Conservation (phyloP, 768 basidiomycete genomes). For the Suillus americanus region DNA sequence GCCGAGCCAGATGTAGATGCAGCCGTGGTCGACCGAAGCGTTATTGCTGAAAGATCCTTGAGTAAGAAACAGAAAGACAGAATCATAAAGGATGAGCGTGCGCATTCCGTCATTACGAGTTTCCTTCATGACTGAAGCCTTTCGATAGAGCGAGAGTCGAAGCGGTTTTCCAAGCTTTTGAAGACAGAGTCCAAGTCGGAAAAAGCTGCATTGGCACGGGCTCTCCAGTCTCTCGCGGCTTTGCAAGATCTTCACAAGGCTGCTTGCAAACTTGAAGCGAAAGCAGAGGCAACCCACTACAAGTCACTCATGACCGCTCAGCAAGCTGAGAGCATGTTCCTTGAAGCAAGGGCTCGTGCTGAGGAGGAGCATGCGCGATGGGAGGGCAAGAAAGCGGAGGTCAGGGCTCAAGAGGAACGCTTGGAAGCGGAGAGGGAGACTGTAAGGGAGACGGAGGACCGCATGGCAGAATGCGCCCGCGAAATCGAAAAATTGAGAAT, state of each 20-base stretch:
- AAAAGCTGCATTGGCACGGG: conserved; percentile 56
- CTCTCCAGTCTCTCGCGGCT: conserved; percentile 62
- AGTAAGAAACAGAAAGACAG: conserved; percentile 50
- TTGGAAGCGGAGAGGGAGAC: conserved; percentile 52
- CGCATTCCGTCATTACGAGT: conserved; percentile 15
- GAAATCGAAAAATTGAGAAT: conserved; percentile 69
- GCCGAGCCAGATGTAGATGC: conserved; percentile 43
- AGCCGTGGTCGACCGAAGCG: conserved; percentile 39
- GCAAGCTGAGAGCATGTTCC: conserved; percentile 59
- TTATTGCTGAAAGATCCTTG: conserved; percentile 47
- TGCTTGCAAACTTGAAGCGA: conserved; percentile 65
- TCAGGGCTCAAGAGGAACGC: conserved; percentile 45
- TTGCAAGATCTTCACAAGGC: conserved; percentile 71
- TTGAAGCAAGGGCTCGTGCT: conserved; percentile 60
- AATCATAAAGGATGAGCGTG: conserved; percentile 55
- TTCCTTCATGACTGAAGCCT: background rate
- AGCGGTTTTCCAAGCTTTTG: conserved; percentile 66
- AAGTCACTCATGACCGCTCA: conserved; percentile 57
- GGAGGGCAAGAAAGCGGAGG: conserved; percentile 49
- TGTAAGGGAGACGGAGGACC: conserved; percentile 57
- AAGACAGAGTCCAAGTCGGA: conserved; percentile 69
- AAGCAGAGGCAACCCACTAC: conserved; percentile 51
- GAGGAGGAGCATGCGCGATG: conserved; percentile 52
- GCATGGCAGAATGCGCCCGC: conserved; percentile 67
- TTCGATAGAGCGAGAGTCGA: conserved; percentile 53